Evolutionary conservation across 225 moss, liverwort and hornwort genomes (phyloP), one percentile per base, ranked within the genome.

Genomic region (Ulota crispa): DNA sequence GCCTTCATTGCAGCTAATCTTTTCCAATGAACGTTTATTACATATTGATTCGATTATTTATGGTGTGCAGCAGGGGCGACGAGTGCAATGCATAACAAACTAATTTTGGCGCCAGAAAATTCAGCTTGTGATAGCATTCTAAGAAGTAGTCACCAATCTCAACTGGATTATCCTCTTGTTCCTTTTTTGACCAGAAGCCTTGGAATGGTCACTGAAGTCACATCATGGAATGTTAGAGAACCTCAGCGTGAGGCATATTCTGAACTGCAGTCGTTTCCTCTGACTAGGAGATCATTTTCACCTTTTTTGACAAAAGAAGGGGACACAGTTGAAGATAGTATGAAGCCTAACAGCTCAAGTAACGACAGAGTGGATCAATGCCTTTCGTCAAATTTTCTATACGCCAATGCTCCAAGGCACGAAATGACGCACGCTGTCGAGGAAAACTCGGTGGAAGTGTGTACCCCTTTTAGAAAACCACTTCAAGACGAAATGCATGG

Each of bases 341-440:
- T 80, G 52, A 81, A 86, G 72, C 66, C 82, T 73, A 64, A 61
- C 36, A 70, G 45, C 28, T 73, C 73, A 14, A 70, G 53, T 53
- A 42, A 41, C 70, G 77, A 67, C 42, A 80, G 54, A 68, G 76
- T 71, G 54, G 82, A 86, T 28, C 79, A 82, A 52, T 81, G 83
- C 68, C 77, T 79, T n/a, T 86, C 90, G 70, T 86, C 86, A 67
- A 84, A 86, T 55, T 67, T 73, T 45, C 80, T 84, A 42, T 30
- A 23, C 64, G 68, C 70, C 70, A 64, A 80, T 68, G 56, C 73
- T 65, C 41, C 70, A 56, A 65, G 60, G 78, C 61, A 75, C 59
- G 80, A 74, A 80, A 39, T 34, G 36, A 77, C 68, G 59, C 69
- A 67, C 2, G 65, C 7, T 59, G 68, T 32, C 69, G 77, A 82